A percentile compares a stretch with the other conserved stretches of the same genome.
Evolutionary conservation across 345 rosid species (phyloP).

Genomic region (Reutealis trisperma): DNA sequence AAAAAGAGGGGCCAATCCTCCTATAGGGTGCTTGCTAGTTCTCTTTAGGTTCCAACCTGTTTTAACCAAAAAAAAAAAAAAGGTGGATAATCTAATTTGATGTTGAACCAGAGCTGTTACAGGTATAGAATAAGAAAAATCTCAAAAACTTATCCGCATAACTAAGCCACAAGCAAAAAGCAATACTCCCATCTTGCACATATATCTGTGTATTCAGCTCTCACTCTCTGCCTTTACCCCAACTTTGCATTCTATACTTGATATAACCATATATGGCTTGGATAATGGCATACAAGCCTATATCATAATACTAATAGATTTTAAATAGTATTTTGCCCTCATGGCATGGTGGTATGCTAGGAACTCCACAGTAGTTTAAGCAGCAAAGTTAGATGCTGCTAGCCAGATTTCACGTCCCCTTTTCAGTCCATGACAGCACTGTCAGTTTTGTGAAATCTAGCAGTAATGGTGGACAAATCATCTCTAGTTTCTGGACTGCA

Average conservation of each 20-base stretch:
- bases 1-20: neutral
- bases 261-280: neutral
- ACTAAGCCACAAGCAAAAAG: neutral
- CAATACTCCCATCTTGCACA: neutral
- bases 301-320: too few relatives aligned
- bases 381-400: neutral
- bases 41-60: neutral
- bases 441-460: neutral
- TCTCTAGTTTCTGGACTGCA: neutral
- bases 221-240: neutral
- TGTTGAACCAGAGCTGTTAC: neutral
- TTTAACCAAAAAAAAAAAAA: neutral
- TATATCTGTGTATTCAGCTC: neutral
- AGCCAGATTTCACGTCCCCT: neutral
- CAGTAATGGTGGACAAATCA: neutral
- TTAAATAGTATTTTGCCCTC: too few relatives aligned
- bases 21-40: neutral
- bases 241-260: neutral
- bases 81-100: neutral
- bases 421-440: neutral
- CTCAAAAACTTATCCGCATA: neutral
- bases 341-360: too few relatives aligned
- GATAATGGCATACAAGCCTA: neutral
- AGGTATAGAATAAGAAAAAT: neutral
- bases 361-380: neutral